Conservation (phyloP, 352 stramenopile species). For the Phytopythium montanum region DNA sequence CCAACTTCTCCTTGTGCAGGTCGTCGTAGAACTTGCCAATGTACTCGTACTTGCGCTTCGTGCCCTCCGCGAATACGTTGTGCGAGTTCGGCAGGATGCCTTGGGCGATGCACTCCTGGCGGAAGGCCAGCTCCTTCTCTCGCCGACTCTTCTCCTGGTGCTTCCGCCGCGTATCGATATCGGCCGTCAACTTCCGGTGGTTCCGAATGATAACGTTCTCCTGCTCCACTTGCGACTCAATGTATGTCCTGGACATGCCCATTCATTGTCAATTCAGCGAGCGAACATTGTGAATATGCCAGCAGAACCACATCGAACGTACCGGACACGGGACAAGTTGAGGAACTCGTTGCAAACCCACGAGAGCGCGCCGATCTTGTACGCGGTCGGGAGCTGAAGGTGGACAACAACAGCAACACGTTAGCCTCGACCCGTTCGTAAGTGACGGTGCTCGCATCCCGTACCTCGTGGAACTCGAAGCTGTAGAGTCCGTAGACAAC, state of each 20-base stretch:
- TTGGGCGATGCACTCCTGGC: constrained; percentile 49
- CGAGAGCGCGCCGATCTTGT: constrained; percentile 59
- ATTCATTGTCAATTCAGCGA: neutral
- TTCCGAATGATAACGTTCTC: constrained; percentile 51
- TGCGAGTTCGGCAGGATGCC: constrained; percentile 68
- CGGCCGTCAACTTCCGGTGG: constrained; percentile 42
- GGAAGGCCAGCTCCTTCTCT: constrained; percentile 59
- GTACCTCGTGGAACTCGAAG: constrained; percentile 64
- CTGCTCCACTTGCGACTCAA: constrained; percentile 57
- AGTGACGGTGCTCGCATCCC: neutral
- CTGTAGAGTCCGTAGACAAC: constrained; percentile 70
- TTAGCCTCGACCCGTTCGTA: neutral
- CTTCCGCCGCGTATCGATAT: constrained; percentile 52
- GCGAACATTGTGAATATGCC: neutral
- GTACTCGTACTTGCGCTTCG: constrained; percentile 57
- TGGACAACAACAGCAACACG: neutral
- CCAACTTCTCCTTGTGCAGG: constrained; percentile 38
- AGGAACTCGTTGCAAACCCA: constrained; percentile 71
- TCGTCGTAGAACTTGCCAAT: constrained; percentile 69
- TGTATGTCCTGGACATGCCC: constrained; percentile 27
- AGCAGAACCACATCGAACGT: neutral
- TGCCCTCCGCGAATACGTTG: constrained; percentile 58
- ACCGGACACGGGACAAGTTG: constrained; percentile 48
- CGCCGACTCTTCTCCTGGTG: constrained; percentile 42
- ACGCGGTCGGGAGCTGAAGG: constrained; percentile 40